A percentile compares a stretch with the other conserved stretches of the same genome.
Conservation (phyloP, 129 eudicot genomes). For the Escallonia rubra region DNA sequence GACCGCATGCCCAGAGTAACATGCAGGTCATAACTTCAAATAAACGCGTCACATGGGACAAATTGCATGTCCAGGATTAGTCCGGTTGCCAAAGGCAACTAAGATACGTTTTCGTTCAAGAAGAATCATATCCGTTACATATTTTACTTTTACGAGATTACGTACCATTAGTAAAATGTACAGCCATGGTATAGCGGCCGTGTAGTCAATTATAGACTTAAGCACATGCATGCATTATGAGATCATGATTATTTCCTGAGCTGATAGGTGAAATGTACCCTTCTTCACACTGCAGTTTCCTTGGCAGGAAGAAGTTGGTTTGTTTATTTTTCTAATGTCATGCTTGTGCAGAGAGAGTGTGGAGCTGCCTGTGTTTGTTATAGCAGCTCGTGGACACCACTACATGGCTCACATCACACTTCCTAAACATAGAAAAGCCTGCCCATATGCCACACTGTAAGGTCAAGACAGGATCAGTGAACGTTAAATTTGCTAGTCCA, state of each 20-base stretch:
- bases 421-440: conserved; percentile 30
- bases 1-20: too few species aligned
- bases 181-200: too few species aligned
- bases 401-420: conserved; percentile 34
- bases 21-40: too few species aligned
- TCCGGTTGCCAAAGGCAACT: too few species aligned
- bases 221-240: too few species aligned
- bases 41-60: too few species aligned
- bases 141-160: too few species aligned
- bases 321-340: not conserved
- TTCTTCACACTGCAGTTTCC: not conserved
- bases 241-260: not conserved
- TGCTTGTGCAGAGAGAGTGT: not conserved
- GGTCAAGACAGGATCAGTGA: conserved; percentile 11
- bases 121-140: too few species aligned
- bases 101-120: too few species aligned
- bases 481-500: not conserved
- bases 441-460: conserved; percentile 21
- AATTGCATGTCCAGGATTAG: too few species aligned
- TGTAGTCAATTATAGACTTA: too few species aligned
- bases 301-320: not conserved
- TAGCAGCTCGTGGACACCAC: not conserved
- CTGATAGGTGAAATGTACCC: conserved; percentile 13
- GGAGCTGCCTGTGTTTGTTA: not conserved
- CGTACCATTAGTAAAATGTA: too few species aligned